Evolutionary conservation across 192 early-diverging fungal genomes (phyloP).

Genomic region (Umbelopsis vinacea): DNA sequence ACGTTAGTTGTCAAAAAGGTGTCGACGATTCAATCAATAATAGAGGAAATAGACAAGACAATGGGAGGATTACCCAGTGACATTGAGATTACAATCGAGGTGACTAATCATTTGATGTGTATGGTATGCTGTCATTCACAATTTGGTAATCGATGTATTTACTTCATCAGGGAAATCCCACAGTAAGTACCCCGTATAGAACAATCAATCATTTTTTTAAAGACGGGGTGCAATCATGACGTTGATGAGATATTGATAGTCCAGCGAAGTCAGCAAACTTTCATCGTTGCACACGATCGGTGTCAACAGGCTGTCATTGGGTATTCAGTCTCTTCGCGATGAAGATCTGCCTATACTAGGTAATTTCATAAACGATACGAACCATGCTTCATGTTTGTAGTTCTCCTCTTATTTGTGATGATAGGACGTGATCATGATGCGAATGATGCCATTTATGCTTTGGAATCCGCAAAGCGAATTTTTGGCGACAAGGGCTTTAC

Average conservation of each 20-base stretch:
- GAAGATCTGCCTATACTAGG: constrained; percentile 41
- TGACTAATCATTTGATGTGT: constrained; percentile 10
- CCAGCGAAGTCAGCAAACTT: constrained; percentile 31
- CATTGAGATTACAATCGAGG: constrained; percentile 60
- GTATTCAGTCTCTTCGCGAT: constrained; percentile 56
- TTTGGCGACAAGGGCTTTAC: constrained; percentile 48
- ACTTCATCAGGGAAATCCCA: constrained; percentile 50
- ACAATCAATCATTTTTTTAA: not conserved
- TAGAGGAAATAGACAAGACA: constrained; percentile 38
- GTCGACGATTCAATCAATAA: constrained; percentile 41
- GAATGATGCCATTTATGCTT: constrained; percentile 43
- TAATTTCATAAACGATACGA: not conserved
- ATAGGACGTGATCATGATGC: constrained; percentile 53
- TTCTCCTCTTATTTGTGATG: not conserved
- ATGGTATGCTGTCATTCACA: not conserved
- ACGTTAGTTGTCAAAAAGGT: constrained; percentile 31
- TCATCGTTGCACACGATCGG: constrained; percentile 44
- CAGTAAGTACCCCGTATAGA: constrained; percentile 38
- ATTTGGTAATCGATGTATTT: not conserved
- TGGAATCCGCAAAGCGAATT: constrained; percentile 44
- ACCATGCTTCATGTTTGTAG: no score
- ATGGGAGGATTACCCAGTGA: constrained; percentile 32
- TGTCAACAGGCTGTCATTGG: constrained; percentile 56
- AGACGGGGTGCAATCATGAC: not conserved
- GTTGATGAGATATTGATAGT: constrained; percentile 25